These are phyloP conservation scores for Colletotrichum lindemuthianum DNA, from an alignment of 2,329 filamentous ascomycete species.

Conservation along the genomic window DNA sequence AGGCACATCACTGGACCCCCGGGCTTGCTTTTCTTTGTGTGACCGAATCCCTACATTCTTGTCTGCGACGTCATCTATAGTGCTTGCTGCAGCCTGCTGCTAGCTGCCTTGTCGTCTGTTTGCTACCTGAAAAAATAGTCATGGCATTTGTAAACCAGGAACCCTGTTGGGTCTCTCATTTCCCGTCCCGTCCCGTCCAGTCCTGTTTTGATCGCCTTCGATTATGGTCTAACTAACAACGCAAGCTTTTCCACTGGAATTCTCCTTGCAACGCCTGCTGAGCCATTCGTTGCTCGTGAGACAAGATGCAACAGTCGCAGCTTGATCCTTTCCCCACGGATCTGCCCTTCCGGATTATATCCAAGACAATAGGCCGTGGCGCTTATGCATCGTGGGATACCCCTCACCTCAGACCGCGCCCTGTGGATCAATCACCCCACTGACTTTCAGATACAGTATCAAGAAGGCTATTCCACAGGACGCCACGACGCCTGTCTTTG, in stretches of 20 bases:
- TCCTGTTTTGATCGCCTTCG: constrained; percentile 5
- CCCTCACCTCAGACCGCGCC: constrained; percentile 10
- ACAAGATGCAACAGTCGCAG: constrained; percentile 78
- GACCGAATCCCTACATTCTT: constrained; percentile 3
- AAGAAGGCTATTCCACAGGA: constrained; percentile 89
- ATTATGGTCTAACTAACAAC: constrained; percentile 18
- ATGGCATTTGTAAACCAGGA: constrained; percentile 25
- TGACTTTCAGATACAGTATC: constrained; percentile 65
- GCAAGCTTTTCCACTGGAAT: constrained; percentile 12
- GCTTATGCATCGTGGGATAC: constrained; percentile 89
- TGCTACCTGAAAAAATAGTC: not conserved
- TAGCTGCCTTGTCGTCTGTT: constrained; percentile 16
- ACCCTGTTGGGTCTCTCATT: constrained; percentile 29
- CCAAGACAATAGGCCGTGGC: constrained; percentile 94
- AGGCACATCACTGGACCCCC: constrained; percentile 12
- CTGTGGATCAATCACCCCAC: constrained; percentile 26
- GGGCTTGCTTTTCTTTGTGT: constrained; percentile 11
- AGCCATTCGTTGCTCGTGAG: constrained; percentile 19
- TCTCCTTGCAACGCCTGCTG: constrained; percentile 17
- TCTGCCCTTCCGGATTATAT: constrained; percentile 93
- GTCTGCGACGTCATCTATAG: constrained; percentile 13
- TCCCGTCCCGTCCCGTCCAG: constrained; percentile 2
- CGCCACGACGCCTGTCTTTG: constrained; percentile 80
- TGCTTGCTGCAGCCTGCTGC: constrained; percentile 1
- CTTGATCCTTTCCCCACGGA: constrained; percentile 84